Evolutionary conservation across 495 filamentous ascomycete species (phyloP).

Genomic region (Parathielavia hyrcaniae): DNA sequence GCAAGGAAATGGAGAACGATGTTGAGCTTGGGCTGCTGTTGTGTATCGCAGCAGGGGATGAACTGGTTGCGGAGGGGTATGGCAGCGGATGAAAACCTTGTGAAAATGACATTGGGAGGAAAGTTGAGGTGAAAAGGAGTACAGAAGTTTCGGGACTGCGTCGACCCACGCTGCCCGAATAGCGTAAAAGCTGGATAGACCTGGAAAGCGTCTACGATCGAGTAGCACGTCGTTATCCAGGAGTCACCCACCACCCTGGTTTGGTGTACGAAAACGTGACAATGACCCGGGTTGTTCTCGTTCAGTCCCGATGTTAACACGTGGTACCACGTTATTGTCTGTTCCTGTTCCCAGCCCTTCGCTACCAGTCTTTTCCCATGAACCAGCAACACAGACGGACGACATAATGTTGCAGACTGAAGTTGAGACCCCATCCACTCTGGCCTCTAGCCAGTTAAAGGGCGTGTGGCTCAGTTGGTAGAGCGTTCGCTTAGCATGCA

Average conservation of each 20-base stretch:
- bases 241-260: too few species aligned
- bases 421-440: not conserved
- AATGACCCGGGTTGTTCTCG: too few species aligned
- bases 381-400: not conserved
- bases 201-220: too few species aligned
- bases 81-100: not conserved
- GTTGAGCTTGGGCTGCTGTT: not conserved
- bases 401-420: not conserved
- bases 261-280: too few species aligned
- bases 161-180: too few species aligned
- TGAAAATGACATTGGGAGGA: not conserved
- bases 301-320: too few species aligned
- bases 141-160: too few species aligned
- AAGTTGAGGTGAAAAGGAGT: not conserved
- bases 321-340: too few species aligned
- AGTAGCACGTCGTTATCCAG: too few species aligned
- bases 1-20: not conserved
- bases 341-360: too few species aligned
- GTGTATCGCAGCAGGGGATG: not conserved
- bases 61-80: not conserved
- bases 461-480: slow-evolving; percentile 26
- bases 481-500: slow-evolving; percentile 24
- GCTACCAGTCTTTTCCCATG: too few species aligned
- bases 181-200: too few species aligned
- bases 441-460: not conserved